Evolutionary conservation across 768 basidiomycete genomes (phyloP), one percentile per base, ranked within the genome.

Genomic region (Russula brevipes): DNA sequence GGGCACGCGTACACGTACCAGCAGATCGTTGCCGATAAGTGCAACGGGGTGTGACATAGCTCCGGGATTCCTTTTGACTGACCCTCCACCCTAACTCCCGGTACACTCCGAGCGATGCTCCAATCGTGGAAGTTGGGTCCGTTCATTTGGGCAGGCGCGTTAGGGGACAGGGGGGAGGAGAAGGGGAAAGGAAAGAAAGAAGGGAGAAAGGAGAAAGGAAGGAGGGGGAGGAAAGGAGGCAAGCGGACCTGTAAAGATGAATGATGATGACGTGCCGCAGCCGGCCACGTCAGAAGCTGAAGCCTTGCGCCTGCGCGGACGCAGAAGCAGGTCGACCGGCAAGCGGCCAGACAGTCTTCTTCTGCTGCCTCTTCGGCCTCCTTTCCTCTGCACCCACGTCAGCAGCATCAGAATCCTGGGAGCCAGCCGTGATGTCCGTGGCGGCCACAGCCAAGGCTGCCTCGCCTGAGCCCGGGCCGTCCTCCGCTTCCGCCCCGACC

Each of bases 211-310:
- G 44, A 5, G 41, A 19, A 24, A 49, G 49, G 39, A 44, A 24
- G 50, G 24, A 19, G 16, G 50, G 35, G 16, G 24, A n/a, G n/a
- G 38, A 39, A 39, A 11, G 11, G 11, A 39, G 31, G 50, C 7
- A 3, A 36, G 17, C 4, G 33, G 51, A n/a, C 33, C 8, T 42
- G 45, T 52, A 41, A 30, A 44, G 58, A 45, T 53, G 24, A 24
- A 24, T 42, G 41, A 14, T 10, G 31, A 61, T 55, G 59, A 64
- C 63, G 60, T 49, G 60, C 63, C 57, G 19, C 39, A 45, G 30
- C n/a, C 31, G 51, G 61, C 61, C 57, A 63, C 46, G 63, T 66
- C 63, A 66, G 63, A 66, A 66, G 63, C 63, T 66, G 41, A 66
- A 41, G 19, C 63, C 63, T 36, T 65, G 63, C 30, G 39, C 38